A percentile compares a stretch with the other conserved stretches of the same genome.
Evolutionary conservation across 257 asterid species (phyloP).

Genomic region (Solanum ossicruentum): DNA sequence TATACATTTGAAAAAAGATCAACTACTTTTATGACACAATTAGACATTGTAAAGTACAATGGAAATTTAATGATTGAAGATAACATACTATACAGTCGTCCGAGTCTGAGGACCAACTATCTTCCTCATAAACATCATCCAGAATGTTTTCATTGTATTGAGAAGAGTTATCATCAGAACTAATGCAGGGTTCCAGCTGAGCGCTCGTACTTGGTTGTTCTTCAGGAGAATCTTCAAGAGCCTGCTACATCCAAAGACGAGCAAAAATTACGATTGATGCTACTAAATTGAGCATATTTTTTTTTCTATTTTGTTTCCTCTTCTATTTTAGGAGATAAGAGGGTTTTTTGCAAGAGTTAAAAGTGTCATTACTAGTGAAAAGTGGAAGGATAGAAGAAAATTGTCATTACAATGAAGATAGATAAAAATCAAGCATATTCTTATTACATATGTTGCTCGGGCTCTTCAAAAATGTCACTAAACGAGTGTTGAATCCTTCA

Average conservation of each 20-base stretch:
- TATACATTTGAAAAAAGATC: not conserved
- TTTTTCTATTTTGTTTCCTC: not conserved
- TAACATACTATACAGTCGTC: slow-evolving; percentile 33
- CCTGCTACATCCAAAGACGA: slow-evolving; percentile 23
- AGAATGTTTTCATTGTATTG: slow-evolving; percentile 35
- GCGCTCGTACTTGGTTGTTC: slow-evolving; percentile 18
- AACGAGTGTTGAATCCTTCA: no score
- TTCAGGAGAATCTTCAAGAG: slow-evolving; percentile 50
- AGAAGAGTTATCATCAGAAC: slow-evolving; percentile 46
- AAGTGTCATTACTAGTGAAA: not conserved
- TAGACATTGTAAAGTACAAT: not conserved
- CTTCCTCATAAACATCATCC: slow-evolving; percentile 39
- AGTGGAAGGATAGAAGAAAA: not conserved
- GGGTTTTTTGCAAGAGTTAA: not conserved
- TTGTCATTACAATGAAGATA: not conserved
- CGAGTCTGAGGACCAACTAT: slow-evolving; percentile 32
- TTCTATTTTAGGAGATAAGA: not conserved
- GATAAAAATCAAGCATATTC: not conserved
- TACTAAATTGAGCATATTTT: not conserved
- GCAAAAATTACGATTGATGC: not conserved
- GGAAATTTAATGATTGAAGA: not conserved
- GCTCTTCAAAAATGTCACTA: no score
- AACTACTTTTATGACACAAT: not conserved
- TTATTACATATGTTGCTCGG: not conserved
- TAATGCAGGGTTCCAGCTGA: slow-evolving; percentile 19